phyloP scores from a whole-genome alignment of 2,329 filamentous ascomycete genomes.

The Colletotrichum destructivum region DNA sequence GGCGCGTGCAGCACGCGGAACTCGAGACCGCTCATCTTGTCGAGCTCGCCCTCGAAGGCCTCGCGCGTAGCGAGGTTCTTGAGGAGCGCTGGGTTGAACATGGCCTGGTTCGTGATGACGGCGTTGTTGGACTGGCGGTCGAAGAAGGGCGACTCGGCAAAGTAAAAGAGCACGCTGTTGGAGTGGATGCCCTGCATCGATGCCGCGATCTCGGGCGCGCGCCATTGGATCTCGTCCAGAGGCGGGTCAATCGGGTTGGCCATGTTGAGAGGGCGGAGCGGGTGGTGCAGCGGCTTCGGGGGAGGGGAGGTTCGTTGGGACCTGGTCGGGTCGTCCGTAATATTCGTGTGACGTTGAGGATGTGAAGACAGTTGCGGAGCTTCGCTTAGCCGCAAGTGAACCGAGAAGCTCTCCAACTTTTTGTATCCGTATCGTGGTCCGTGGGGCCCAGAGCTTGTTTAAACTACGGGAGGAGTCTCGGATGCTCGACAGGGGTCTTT shows the following conservation, averaged over 20 bases:
- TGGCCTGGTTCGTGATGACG: slow-evolving; percentile 73
- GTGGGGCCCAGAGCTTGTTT: slow-evolving; percentile 29
- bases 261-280: slow-evolving; percentile 51
- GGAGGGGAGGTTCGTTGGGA: not conserved
- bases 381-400: slow-evolving; percentile 23
- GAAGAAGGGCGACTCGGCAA: slow-evolving; percentile 77
- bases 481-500: slow-evolving; percentile 6
- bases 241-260: slow-evolving; percentile 64
- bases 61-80: slow-evolving; percentile 73
- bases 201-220: slow-evolving; percentile 64
- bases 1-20: slow-evolving; percentile 77
- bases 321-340: too few relatives aligned
- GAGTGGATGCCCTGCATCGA: slow-evolving; percentile 73
- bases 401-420: slow-evolving; percentile 35
- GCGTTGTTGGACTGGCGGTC: slow-evolving; percentile 78
- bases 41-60: slow-evolving; percentile 73
- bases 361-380: slow-evolving; percentile 13
- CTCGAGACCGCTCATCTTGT: slow-evolving; percentile 77
- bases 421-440: slow-evolving; percentile 21
- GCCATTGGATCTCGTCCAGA: slow-evolving; percentile 79
- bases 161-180: slow-evolving; percentile 78
- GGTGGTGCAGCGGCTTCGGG: not conserved
- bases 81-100: slow-evolving; percentile 72
- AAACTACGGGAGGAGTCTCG: slow-evolving; percentile 26
- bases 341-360: slow-evolving; percentile 4